Evolutionary conservation across 139 green algal species (phyloP), one percentile per base, ranked within the genome.

Genomic region (Parachlorella kessleri): DNA sequence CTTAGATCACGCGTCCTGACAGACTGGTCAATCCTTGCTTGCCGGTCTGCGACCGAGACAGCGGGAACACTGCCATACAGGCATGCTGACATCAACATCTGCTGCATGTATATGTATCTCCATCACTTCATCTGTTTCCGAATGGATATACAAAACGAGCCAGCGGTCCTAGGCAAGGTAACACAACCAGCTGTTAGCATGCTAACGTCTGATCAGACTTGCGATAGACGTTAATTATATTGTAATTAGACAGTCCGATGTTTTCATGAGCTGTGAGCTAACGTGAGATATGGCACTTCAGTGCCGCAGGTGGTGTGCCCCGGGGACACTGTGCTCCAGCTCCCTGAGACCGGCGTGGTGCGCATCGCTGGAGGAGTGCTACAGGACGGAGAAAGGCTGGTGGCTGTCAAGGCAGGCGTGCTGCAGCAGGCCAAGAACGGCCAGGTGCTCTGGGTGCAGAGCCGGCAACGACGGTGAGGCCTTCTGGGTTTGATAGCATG

Each of bases 401-500:
- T 83, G 10, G 86, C 90, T 23, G 77, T 70, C 24, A 91, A 91
- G 38, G 76, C 85, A 37, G 94, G 93, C 28, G 35, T 94, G 3
- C 70, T 95, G 35, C 78, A 76, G 66, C 86, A 91, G 65, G 89
- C 87, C 8, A 88, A 87, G 32, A 70, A 32, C 26, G 87, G 87
- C 6, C 91, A 93, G 73, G 68, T 96, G 4, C n/a, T n/a, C n/a
- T 98, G 92, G 90, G 75, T 97, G 3, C 86, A 94, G 68, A 77
- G 84, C 4, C 76, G 84, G 28, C 91, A 95, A 42, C 94, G 93
- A 70, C 72, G 90, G 92, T 95, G 70, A 54, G 81, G n/a, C n/a
- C n/a, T n/a, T n/a, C n/a, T n/a, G n/a, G n/a, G n/a, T n/a, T n/a
- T n/a, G n/a, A n/a, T n/a, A n/a, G n/a, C n/a, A n/a, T n/a, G n/a